These are phyloP conservation scores for Hyaloscypha bicolor DNA, from an alignment of 495 filamentous ascomycete species.

Conservation along the genomic window DNA sequence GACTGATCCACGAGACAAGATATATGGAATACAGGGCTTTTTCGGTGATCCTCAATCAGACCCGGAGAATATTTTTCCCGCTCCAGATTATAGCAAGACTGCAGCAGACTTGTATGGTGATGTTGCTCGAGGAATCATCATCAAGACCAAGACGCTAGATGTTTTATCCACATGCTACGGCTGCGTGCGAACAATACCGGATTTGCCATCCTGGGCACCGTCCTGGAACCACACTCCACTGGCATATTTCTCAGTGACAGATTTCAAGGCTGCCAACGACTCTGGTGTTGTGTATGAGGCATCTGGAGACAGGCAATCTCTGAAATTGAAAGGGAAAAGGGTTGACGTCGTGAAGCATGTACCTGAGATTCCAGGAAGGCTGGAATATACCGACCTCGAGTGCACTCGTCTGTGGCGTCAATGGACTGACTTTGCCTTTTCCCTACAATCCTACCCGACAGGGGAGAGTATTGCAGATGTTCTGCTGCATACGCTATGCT, in stretches of 20 bases:
- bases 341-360: conserved; percentile 1
- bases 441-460: background rate
- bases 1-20: conserved; percentile 1
- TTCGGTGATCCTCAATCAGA: background rate
- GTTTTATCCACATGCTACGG: background rate
- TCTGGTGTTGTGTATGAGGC: background rate
- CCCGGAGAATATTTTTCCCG: background rate
- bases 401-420: background rate
- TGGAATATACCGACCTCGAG: background rate
- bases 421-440: background rate
- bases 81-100: background rate
- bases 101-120: background rate
- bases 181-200: background rate
- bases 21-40: conserved; percentile 1
- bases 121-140: background rate
- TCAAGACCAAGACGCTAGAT: background rate
- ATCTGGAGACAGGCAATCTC: background rate
- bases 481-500: conserved; percentile 1
- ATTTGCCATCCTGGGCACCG: background rate
- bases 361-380: background rate
- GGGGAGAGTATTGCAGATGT: background rate
- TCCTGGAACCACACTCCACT: background rate
- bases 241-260: background rate
- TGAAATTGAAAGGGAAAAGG: conserved; percentile 1
- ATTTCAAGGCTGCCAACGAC: background rate